Evolutionary conservation across 192 early-diverging fungal genomes (phyloP).

Genomic region (Gaertneriomyces semiglobifer): DNA sequence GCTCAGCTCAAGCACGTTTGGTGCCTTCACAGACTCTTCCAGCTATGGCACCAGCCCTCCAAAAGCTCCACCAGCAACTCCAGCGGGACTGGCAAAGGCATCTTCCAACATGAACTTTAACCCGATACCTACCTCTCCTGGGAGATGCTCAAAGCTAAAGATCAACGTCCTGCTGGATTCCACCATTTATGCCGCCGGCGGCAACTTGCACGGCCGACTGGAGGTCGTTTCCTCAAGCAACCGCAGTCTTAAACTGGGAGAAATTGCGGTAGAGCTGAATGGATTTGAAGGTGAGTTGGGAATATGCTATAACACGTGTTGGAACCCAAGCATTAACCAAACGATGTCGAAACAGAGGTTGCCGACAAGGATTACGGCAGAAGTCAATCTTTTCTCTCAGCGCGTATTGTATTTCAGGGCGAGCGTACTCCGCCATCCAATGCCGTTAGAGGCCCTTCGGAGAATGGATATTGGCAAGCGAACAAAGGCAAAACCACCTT

Average conservation of each 20-base stretch:
- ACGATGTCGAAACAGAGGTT: slow-evolving; percentile 26
- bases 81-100: slow-evolving; percentile 5
- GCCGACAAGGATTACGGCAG: slow-evolving; percentile 40
- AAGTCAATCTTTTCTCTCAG: slow-evolving; percentile 51
- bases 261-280: slow-evolving; percentile 59
- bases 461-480: slow-evolving; percentile 56
- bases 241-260: slow-evolving; percentile 54
- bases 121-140: slow-evolving; percentile 49
- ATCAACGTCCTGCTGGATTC: slow-evolving; percentile 57
- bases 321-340: neutral
- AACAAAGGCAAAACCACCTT: slow-evolving; percentile 66
- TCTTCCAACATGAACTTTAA: slow-evolving; percentile 48
- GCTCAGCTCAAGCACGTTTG: slow-evolving; percentile 6
- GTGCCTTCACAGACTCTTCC: slow-evolving; percentile 10
- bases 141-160: slow-evolving; percentile 60
- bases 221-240: slow-evolving; percentile 44
- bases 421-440: slow-evolving; percentile 51
- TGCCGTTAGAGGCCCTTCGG: slow-evolving; percentile 53
- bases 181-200: slow-evolving; percentile 57
- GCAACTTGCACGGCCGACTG: slow-evolving; percentile 53
- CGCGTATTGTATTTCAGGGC: slow-evolving; percentile 57
- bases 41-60: neutral
- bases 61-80: neutral
- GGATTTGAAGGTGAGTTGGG: slow-evolving; percentile 55
- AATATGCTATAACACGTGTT: neutral